Conservation (phyloP, 139 green algal species). For the Chlorella sorokiniana region DNA sequence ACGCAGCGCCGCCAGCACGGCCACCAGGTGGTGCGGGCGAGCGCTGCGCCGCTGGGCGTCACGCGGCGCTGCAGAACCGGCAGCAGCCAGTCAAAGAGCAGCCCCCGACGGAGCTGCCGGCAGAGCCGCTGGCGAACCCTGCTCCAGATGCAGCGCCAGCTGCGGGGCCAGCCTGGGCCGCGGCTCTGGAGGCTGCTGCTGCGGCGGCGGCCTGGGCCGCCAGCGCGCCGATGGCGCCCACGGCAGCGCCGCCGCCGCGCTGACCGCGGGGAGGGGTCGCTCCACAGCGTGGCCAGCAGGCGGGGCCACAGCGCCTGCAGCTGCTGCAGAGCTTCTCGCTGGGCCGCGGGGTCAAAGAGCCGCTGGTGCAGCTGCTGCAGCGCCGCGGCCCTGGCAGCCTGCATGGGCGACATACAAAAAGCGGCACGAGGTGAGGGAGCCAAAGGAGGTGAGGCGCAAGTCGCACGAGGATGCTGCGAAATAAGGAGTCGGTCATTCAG, state of each 20-base stretch:
- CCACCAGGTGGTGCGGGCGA: neutral
- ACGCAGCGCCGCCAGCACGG: slow-evolving; percentile 35
- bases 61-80: slow-evolving; percentile 35
- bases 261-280: slow-evolving; percentile 24
- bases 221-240: slow-evolving; percentile 49
- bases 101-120: too few relatives aligned
- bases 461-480: too few relatives aligned
- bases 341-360: slow-evolving; percentile 12
- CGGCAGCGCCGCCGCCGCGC: slow-evolving; percentile 27
- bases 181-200: neutral
- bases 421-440: neutral
- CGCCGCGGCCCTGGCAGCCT: neutral
- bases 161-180: neutral
- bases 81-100: slow-evolving; percentile 57
- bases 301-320: slow-evolving; percentile 37
- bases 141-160: neutral
- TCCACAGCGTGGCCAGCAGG: slow-evolving; percentile 40
- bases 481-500: too few relatives aligned
- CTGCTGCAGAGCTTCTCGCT: slow-evolving; percentile 25
- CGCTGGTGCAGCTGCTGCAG: slow-evolving; percentile 37
- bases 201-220: slow-evolving; percentile 26
- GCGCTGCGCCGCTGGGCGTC: neutral
- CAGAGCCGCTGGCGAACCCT: neutral
- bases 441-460: neutral
- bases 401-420: neutral